A percentile compares a stretch with the other conserved stretches of the same genome.
Conservation (phyloP, 2,329 filamentous ascomycete species). For the Harringtonia aguacate region DNA sequence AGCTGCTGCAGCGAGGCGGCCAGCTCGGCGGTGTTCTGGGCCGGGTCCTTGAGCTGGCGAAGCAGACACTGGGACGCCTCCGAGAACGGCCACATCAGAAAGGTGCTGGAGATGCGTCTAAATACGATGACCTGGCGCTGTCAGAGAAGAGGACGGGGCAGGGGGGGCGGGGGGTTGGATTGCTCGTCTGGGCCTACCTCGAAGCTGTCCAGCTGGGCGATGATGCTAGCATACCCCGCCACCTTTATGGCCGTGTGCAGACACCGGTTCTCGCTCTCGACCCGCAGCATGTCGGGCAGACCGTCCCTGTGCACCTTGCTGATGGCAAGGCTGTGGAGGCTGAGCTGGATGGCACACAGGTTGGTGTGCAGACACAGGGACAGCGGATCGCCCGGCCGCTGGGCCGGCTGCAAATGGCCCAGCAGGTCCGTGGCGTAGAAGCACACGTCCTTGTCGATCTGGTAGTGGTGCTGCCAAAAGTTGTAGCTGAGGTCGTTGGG, state of each 20-base stretch:
- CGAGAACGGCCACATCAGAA: neutral
- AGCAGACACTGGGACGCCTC: neutral
- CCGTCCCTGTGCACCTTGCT: neutral
- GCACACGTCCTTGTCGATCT: neutral
- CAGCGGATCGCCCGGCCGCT: neutral
- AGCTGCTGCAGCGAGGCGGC: neutral
- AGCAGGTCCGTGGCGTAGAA: neutral
- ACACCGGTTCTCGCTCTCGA: too few relatives aligned
- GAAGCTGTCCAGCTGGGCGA: neutral
- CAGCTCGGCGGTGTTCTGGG: neutral
- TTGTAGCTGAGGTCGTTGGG: neutral
- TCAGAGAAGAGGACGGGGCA: too few relatives aligned
- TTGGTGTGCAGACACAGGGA: neutral
- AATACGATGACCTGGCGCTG: neutral
- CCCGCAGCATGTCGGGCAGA: neutral
- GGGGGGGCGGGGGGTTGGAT: too few relatives aligned
- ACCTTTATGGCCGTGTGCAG: too few relatives aligned
- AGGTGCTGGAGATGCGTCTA: neutral
- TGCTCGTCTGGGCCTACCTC: neutral
- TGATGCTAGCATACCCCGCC: neutral
- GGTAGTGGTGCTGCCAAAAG: neutral
- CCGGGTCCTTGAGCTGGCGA: neutral
- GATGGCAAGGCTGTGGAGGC: neutral
- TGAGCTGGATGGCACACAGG: neutral
- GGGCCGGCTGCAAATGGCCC: neutral